Evolutionary conservation across 495 filamentous ascomycete genomes (phyloP), one percentile per base, ranked within the genome.

Genomic region (Pyrenula aspistea): DNA sequence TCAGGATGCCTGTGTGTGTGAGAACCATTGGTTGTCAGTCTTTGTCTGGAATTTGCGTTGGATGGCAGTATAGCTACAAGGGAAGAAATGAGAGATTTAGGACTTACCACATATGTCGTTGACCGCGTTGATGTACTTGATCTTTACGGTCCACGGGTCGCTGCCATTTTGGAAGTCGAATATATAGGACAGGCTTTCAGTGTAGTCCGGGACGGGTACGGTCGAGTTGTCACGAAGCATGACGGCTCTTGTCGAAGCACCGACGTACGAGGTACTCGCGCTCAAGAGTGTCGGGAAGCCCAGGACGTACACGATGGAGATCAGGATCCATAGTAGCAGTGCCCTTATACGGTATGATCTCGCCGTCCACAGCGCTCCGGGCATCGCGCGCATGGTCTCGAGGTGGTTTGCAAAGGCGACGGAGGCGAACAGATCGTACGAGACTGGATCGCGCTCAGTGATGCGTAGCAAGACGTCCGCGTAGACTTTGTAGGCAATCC

Each of bases 231-330:
- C 31, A 15, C 4, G 8, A 42, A 42, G 31, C 31, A 8, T 4
- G 15, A 42, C 31, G 15, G 31, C 31, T 15, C 31, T 42, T 42
- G 31, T n/a, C 22, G 58, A 23, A 55, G 58, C 0, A 57, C 36
- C 55, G 22, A 25, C 19, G 47, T 52, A 63, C n/a, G 53, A 64
- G 8, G 62, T 65, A 50, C 60, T 60, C 23, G 63, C 60, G 12
- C 55, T 55, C 50, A 66, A 66, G 23, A 64, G 53, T 19, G 63
- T 64, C 21, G 63, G 61, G 51, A 67, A 67, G 22, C 24, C 53
- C 12, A 66, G 56, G 1, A 66, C 60, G 49, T 66, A 67, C 12
- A 57, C 12, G 12, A 59, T 66, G 8, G 59, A 49, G n/a, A 67
- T 42, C 8, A 55, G 22, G 53, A 64, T 64, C 53, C 63, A 61